phyloP scores from a whole-genome alignment of 306 rosid species.

The Glycyrrhiza uralensis region DNA sequence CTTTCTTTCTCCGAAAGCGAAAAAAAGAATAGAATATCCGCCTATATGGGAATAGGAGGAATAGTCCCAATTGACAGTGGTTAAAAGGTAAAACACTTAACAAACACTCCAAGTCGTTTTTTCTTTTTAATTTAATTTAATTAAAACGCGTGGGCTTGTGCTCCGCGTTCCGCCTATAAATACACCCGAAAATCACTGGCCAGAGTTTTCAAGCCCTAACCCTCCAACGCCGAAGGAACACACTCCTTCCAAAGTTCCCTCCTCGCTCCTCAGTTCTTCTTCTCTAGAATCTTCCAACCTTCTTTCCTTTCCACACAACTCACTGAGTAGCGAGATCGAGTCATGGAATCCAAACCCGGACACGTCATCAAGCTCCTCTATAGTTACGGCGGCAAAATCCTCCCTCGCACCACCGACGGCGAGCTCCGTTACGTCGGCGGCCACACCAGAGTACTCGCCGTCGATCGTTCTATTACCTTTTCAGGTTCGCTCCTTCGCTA shows the following conservation, averaged over 20 bases:
- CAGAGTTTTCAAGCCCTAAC: conserved; percentile 50
- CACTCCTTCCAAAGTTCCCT: not conserved
- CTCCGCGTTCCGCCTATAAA: conserved; percentile 30
- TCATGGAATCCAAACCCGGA: conserved; percentile 39
- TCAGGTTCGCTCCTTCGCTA: conserved; percentile 46
- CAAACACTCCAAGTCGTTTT: conserved; percentile 8
- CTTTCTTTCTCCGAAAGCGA: not conserved
- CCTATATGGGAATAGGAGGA: not conserved
- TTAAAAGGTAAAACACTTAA: not conserved
- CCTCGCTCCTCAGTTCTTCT: not conserved
- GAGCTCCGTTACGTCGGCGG: conserved; percentile 88
- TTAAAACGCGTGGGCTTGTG: not conserved
- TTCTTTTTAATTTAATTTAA: not conserved
- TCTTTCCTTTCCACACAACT: not conserved
- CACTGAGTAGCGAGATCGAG: conserved; percentile 12
- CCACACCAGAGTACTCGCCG: conserved; percentile 75
- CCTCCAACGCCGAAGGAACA: not conserved
- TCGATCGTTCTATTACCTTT: conserved; percentile 54
- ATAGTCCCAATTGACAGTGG: not conserved
- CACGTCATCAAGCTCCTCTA: conserved; percentile 56
- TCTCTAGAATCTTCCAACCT: conserved; percentile 22
- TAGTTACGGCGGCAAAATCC: conserved; percentile 89
- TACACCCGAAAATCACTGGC: conserved; percentile 21
- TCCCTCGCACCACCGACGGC: conserved; percentile 69
- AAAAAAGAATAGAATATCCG: conserved; percentile 32